Evolutionary conservation across 2,329 filamentous ascomycete species (phyloP).

Genomic region (Botrytis fragariae): DNA sequence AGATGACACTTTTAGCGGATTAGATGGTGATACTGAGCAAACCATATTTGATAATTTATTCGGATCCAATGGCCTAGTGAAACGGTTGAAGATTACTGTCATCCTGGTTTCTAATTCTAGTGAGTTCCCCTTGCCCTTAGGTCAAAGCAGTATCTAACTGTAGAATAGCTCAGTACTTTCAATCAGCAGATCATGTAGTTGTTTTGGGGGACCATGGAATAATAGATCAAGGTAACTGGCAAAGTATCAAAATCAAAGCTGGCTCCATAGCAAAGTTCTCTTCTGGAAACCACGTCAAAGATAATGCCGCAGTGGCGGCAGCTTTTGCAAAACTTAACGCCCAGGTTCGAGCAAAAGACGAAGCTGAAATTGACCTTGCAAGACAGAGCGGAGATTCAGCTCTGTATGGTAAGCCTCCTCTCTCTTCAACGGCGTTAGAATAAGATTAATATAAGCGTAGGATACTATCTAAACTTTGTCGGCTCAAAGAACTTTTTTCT

Average conservation of each 20-base stretch:
- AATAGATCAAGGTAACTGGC: neutral
- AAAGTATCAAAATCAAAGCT: neutral
- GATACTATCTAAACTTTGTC: slow-evolving; percentile 14
- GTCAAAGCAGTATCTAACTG: slow-evolving; percentile 10
- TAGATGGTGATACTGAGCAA: slow-evolving; percentile 46
- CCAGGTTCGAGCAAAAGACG: slow-evolving; percentile 25
- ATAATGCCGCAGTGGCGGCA: slow-evolving; percentile 20
- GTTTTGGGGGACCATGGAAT: slow-evolving; percentile 30
- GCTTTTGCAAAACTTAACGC: slow-evolving; percentile 24
- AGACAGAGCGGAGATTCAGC: slow-evolving; percentile 29
- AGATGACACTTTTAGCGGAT: slow-evolving; percentile 48
- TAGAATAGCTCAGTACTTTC: slow-evolving; percentile 39
- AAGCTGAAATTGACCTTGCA: slow-evolving; percentile 29
- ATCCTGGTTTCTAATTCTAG: slow-evolving; percentile 45
- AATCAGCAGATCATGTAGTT: slow-evolving; percentile 43
- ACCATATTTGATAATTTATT: slow-evolving; percentile 46
- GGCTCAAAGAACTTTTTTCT: slow-evolving; percentile 8
- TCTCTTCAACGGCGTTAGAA: neutral
- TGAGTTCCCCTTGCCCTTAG: slow-evolving; percentile 29
- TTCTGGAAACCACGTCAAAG: neutral
- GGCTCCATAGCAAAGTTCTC: neutral
- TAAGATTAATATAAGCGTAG: neutral
- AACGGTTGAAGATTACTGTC: slow-evolving; percentile 41
- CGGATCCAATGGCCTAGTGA: slow-evolving; percentile 43
- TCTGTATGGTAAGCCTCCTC: slow-evolving; percentile 28